Conservation (phyloP, 2,329 filamentous ascomycete genomes). For the Pleurostoma richardsiae region DNA sequence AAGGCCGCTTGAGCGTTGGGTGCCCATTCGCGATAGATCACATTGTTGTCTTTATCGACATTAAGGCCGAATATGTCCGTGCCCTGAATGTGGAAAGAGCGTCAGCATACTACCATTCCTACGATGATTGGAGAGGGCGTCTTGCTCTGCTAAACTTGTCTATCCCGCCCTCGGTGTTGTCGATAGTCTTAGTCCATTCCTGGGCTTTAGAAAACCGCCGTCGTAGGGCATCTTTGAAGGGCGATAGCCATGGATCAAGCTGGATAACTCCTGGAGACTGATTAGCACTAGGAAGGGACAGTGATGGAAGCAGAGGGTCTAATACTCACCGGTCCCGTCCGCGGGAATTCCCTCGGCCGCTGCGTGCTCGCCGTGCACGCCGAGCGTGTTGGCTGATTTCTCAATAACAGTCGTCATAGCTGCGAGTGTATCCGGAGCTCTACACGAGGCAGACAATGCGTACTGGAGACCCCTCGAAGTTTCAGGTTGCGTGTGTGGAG, state of each 20-base stretch:
- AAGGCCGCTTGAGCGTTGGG: conserved; percentile 81
- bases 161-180: conserved; percentile 79
- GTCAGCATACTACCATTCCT: conserved; percentile 7
- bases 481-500: no score
- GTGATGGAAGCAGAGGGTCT: neutral
- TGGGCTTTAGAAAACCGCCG: conserved; percentile 74
- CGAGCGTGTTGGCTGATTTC: conserved; percentile 39
- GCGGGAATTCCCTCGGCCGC: conserved; percentile 49
- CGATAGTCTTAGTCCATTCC: conserved; percentile 79
- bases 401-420: conserved; percentile 27
- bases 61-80: conserved; percentile 84
- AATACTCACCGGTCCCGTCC: conserved; percentile 64
- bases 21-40: conserved; percentile 93
- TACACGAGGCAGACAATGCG: no score
- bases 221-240: conserved; percentile 74
- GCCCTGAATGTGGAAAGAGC: conserved; percentile 49
- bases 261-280: conserved; percentile 66
- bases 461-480: no score
- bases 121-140: conserved; percentile 5
- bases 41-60: conserved; percentile 74
- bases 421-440: no score
- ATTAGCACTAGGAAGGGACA: neutral
- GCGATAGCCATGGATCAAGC: conserved; percentile 84
- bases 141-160: conserved; percentile 83
- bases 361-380: conserved; percentile 25